phyloP scores from a whole-genome alignment of 352 stramenopile genomes.

The Phytophthora cactorum region DNA sequence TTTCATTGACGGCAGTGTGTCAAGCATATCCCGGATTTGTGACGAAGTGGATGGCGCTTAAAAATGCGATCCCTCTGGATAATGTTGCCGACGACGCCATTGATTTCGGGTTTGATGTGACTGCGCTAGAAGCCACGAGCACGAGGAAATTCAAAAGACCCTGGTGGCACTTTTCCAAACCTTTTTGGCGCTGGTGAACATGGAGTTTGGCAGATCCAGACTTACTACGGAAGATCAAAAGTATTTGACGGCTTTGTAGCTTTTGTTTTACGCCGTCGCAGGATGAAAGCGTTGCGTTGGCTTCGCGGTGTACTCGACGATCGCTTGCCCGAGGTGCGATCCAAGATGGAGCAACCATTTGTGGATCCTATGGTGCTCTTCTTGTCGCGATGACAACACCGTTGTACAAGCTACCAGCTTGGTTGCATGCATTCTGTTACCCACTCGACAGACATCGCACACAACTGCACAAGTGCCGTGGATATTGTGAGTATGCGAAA shows the following conservation, averaged over 20 bases:
- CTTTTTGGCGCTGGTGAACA: background rate
- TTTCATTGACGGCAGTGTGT: background rate
- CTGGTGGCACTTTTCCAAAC: background rate
- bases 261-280: background rate
- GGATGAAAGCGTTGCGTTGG: background rate
- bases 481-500: background rate
- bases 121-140: background rate
- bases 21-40: background rate
- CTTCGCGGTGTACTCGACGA: background rate
- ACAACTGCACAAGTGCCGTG: background rate
- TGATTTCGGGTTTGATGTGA: background rate
- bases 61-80: background rate
- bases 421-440: background rate
- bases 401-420: background rate
- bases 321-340: background rate
- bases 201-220: background rate
- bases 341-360: background rate
- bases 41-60: background rate
- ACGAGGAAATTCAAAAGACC: background rate
- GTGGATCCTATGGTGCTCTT: background rate
- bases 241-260: background rate
- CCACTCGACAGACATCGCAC: background rate
- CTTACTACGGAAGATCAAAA: background rate
- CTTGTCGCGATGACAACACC: background rate
- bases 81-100: background rate